These are phyloP conservation scores for Corymbia maculata DNA, from an alignment of 345 rosid genomes.

Conservation along the genomic window DNA sequence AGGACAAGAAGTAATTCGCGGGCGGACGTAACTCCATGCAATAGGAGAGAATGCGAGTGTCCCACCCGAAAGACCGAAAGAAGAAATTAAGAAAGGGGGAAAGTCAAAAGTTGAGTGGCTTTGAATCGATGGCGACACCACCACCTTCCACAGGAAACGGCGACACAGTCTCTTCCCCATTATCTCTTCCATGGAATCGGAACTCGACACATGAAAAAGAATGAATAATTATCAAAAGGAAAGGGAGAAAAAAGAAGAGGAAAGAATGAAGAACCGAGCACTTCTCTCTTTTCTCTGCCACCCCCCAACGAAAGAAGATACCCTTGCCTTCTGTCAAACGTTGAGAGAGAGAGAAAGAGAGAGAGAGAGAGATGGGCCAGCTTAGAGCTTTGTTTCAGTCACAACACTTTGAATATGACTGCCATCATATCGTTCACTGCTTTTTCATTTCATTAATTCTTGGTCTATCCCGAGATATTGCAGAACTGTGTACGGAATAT, in stretches of 20 bases:
- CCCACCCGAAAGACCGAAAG: not conserved
- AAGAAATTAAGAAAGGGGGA: not conserved
- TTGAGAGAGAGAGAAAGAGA: not conserved
- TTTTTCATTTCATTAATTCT: not conserved
- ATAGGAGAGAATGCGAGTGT: not conserved
- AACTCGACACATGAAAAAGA: constrained; percentile 20
- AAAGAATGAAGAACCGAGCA: not conserved
- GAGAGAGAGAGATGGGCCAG: not conserved
- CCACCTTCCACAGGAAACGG: not conserved
- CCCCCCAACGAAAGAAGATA: not conserved
- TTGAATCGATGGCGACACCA: constrained; percentile 15
- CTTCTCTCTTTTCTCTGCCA: not conserved
- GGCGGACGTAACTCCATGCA: not conserved
- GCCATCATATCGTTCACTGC: not conserved
- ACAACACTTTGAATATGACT: not conserved
- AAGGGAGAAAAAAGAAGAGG: not conserved
- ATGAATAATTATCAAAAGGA: not conserved
- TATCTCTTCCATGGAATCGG: constrained; percentile 12
- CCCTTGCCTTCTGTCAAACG: not conserved
- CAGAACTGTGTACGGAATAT: not conserved
- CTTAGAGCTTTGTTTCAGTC: not conserved
- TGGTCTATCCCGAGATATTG: not conserved
- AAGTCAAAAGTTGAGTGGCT: not conserved
- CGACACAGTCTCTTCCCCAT: constrained; percentile 16
- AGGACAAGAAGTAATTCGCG: not conserved